Evolutionary conservation across 75 land plant species (phyloP).

Genomic region (Pinus taeda): DNA sequence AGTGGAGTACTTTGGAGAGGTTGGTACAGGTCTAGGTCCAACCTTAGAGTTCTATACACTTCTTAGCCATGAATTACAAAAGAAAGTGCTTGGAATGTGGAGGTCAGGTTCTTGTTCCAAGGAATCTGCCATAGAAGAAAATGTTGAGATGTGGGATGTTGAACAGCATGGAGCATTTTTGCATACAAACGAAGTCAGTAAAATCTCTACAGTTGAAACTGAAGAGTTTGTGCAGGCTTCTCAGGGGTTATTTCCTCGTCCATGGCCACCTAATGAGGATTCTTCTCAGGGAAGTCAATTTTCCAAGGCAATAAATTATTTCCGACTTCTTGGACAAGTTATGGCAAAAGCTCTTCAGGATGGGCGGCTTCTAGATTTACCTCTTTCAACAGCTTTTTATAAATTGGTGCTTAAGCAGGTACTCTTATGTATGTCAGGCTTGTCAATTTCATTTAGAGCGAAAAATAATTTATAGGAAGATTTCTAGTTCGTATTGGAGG

Average conservation of each 20-base stretch:
- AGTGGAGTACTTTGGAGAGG: constrained; percentile 82
- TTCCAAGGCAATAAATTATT: constrained; percentile 42
- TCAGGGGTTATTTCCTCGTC: constrained; percentile 83
- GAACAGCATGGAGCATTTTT: neutral
- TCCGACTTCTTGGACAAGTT: constrained; percentile 62
- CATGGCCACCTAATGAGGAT: constrained; percentile 36
- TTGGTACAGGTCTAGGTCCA: constrained; percentile 94
- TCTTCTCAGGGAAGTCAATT: constrained; percentile 26
- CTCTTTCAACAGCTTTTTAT: constrained; percentile 72
- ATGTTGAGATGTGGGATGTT: neutral
- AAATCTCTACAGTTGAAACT: constrained; percentile 3
- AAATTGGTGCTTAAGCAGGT: constrained; percentile 81
- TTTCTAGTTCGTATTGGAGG: neutral
- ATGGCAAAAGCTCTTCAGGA: constrained; percentile 86
- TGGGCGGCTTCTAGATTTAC: constrained; percentile 78
- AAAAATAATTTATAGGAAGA: neutral
- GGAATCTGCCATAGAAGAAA: neutral
- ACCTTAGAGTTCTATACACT: constrained; percentile 93
- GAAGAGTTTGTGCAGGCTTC: constrained; percentile 23
- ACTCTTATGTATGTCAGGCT: neutral
- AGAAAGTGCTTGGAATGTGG: constrained; percentile 64
- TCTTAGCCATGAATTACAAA: constrained; percentile 85
- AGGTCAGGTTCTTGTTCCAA: constrained; percentile 25
- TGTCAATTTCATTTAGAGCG: neutral
- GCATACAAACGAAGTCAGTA: neutral